phyloP scores from a whole-genome alignment of 306 rosid species.

The Coriaria nepalensis region DNA sequence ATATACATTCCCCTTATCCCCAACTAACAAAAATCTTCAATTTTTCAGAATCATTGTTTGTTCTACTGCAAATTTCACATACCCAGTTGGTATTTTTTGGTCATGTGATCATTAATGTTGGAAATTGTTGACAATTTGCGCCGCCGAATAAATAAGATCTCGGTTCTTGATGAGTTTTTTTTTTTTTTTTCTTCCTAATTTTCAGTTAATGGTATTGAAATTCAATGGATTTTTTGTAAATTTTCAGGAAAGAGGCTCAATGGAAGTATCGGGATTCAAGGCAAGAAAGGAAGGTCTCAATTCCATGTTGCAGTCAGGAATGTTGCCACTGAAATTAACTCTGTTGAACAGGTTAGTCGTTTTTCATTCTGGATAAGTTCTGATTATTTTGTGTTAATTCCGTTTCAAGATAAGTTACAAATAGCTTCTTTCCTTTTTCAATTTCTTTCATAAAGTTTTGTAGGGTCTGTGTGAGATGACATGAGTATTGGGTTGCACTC shows the following conservation, averaged over 20 bases:
- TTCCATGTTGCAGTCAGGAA: slow-evolving; percentile 43
- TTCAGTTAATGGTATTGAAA: slow-evolving; percentile 9
- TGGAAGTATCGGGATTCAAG: slow-evolving; percentile 49
- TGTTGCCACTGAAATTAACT: slow-evolving; percentile 80
- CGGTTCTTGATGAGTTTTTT: no score
- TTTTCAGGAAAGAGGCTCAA: slow-evolving; percentile 43
- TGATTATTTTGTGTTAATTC: no score
- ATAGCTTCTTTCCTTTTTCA: not conserved
- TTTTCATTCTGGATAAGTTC: not conserved
- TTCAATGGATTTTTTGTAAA: slow-evolving; percentile 7
- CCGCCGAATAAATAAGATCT: no score
- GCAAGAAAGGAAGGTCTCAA: slow-evolving; percentile 47
- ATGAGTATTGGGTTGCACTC: slow-evolving; percentile 4
- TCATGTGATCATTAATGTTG: not conserved
- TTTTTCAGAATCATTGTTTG: not conserved
- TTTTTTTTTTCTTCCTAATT: not conserved
- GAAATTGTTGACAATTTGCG: no score
- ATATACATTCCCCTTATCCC: slow-evolving; percentile 1
- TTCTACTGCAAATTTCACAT: not conserved
- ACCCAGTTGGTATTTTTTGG: slow-evolving; percentile 15
- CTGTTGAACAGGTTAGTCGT: slow-evolving; percentile 47
- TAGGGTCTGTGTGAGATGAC: not conserved
- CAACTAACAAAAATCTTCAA: not conserved
- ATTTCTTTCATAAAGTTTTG: slow-evolving; percentile 1
- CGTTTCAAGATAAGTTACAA: not conserved